phyloP scores from a whole-genome alignment of 305 asterid species.

The Ajuga reptans region DNA sequence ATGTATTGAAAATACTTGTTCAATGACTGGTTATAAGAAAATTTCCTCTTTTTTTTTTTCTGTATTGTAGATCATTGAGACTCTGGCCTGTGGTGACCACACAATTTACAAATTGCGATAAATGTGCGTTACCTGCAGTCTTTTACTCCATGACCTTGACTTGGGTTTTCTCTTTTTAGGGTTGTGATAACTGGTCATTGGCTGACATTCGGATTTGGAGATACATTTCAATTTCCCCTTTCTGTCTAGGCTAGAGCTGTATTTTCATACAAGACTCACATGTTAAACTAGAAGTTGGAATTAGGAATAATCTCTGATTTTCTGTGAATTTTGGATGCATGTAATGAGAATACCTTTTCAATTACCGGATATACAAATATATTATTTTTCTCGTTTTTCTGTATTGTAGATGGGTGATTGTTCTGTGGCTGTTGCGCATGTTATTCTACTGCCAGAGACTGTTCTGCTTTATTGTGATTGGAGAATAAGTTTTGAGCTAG shows the following conservation, averaged over 20 bases:
- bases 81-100: background rate
- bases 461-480: slow-evolving; percentile 8
- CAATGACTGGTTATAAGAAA: no score
- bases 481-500: background rate
- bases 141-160: slow-evolving; percentile 29
- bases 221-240: slow-evolving; percentile 23
- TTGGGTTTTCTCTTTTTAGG: slow-evolving; percentile 50
- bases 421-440: slow-evolving; percentile 36
- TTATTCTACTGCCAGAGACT: slow-evolving; percentile 17
- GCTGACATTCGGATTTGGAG: slow-evolving; percentile 41
- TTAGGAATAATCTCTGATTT: slow-evolving; percentile 6
- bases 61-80: background rate
- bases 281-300: slow-evolving; percentile 1
- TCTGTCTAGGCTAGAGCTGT: slow-evolving; percentile 18
- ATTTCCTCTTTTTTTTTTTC: no score
- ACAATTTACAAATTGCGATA: background rate
- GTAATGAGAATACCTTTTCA: background rate
- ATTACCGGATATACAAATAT: slow-evolving; percentile 15
- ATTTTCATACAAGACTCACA: slow-evolving; percentile 7
- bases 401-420: slow-evolving; percentile 60
- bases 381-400: background rate
- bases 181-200: slow-evolving; percentile 56
- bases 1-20: no score
- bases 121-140: background rate
- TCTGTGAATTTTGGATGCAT: slow-evolving; percentile 11